Percentiles rank a stretch among this genome's conserved stretches.
Conservation (phyloP, 495 filamentous ascomycete genomes). For the Hypoxylon intermedium region DNA sequence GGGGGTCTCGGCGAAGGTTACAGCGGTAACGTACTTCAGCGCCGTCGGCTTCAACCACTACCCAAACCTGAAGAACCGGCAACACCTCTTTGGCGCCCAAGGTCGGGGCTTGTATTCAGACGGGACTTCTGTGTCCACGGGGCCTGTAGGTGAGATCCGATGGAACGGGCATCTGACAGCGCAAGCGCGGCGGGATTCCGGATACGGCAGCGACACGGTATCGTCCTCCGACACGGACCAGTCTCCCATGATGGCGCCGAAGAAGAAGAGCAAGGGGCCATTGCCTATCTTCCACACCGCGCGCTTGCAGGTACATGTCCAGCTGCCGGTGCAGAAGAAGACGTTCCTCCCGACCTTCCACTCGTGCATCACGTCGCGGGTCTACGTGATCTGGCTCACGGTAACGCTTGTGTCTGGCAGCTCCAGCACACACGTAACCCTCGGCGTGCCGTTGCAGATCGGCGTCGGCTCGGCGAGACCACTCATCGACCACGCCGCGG, state of each 20-base stretch:
- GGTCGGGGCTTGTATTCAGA: slow-evolving; percentile 72
- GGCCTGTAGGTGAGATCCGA: slow-evolving; percentile 66
- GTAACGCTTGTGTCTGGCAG: slow-evolving; percentile 66
- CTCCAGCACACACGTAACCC: slow-evolving; percentile 61
- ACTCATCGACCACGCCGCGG: slow-evolving; percentile 15
- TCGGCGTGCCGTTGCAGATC: slow-evolving; percentile 84
- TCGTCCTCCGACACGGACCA: slow-evolving; percentile 35
- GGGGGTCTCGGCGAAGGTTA: slow-evolving; percentile 72
- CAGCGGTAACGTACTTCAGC: slow-evolving; percentile 76
- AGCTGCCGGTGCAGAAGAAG: slow-evolving; percentile 69
- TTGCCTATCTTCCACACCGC: slow-evolving; percentile 65
- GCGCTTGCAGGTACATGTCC: slow-evolving; percentile 73
- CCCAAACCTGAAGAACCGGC: slow-evolving; percentile 64
- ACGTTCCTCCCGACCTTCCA: slow-evolving; percentile 88
- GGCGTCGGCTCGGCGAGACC: slow-evolving; percentile 43
- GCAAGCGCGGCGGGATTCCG: slow-evolving; percentile 65
- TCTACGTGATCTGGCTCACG: slow-evolving; percentile 76
- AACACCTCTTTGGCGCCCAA: slow-evolving; percentile 52
- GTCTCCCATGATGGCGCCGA: slow-evolving; percentile 1
- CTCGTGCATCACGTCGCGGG: slow-evolving; percentile 79
- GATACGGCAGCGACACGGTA: slow-evolving; percentile 48
- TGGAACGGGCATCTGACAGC: slow-evolving; percentile 66
- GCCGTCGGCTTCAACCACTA: slow-evolving; percentile 50
- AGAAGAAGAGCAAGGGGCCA: slow-evolving; percentile 14
- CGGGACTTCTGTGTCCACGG: slow-evolving; percentile 65